phyloP scores from a whole-genome alignment of 1,139 yeast genomes.

The Lodderomyces theae region DNA sequence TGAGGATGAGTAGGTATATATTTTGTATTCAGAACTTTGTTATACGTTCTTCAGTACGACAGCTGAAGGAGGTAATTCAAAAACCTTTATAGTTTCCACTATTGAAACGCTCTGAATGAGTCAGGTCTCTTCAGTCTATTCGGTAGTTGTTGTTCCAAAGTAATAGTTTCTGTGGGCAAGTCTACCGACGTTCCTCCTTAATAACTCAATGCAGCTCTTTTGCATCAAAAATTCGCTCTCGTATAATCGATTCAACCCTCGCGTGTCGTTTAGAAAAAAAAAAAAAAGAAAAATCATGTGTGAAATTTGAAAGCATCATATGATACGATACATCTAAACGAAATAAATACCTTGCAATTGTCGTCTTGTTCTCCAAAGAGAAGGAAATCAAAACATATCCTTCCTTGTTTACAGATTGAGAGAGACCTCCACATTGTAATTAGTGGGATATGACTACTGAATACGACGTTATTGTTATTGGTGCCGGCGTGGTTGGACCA shows the following conservation, averaged over 20 bases:
- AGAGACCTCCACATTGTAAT: not conserved
- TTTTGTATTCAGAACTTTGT: too few species aligned
- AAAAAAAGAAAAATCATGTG: not conserved
- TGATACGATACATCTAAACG: not conserved
- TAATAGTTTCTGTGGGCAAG: too few species aligned
- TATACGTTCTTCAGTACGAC: too few species aligned
- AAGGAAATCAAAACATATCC: not conserved
- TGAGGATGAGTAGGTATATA: too few species aligned
- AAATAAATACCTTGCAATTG: not conserved
- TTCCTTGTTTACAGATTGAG: not conserved
- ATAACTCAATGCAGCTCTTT: too few species aligned
- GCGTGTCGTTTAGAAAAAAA: constrained; percentile 5
- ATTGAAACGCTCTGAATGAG: too few species aligned
- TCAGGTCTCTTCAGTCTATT: too few species aligned
- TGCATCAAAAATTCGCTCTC: not conserved
- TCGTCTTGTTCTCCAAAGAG: not conserved
- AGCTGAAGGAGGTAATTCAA: too few species aligned
- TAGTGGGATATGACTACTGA: not conserved
- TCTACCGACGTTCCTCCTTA: too few species aligned
- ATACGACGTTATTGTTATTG: constrained; percentile 71
- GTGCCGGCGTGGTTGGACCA: constrained; percentile 97
- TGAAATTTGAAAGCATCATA: constrained; percentile 1
- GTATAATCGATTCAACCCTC: too few species aligned
- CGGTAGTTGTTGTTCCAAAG: too few species aligned
- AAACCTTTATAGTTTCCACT: too few species aligned